These are phyloP conservation scores for Stylosanthes scabra DNA, from an alignment of 331 rosid species.

Conservation along the genomic window DNA sequence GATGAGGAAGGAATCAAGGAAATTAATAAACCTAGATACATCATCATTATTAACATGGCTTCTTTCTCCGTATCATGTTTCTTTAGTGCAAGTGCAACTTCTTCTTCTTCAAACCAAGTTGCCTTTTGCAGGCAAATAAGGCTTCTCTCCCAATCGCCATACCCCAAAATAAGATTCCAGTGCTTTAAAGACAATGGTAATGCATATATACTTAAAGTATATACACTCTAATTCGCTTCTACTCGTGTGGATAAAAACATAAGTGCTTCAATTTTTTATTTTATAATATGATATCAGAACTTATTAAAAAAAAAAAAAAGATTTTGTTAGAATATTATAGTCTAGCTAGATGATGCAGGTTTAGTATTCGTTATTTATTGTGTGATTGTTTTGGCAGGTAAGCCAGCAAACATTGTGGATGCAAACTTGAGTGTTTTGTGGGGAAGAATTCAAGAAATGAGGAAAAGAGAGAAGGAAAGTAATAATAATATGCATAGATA, in stretches of 20 bases:
- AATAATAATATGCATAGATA: too few relatives aligned
- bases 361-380: background rate
- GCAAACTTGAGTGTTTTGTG: constrained; percentile 53
- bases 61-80: constrained; percentile 40
- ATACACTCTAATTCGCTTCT: too few relatives aligned
- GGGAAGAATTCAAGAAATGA: constrained; percentile 36
- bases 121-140: constrained; percentile 25
- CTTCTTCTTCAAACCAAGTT: constrained; percentile 20
- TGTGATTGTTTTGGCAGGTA: constrained; percentile 42
- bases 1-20: background rate
- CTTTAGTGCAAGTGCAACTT: constrained; percentile 17
- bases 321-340: background rate
- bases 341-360: background rate
- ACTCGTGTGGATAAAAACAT: too few relatives aligned
- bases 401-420: constrained; percentile 54
- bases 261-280: too few relatives aligned
- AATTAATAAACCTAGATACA: too few relatives aligned
- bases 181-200: constrained; percentile 49
- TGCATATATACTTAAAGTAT: background rate
- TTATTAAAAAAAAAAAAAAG: too few relatives aligned
- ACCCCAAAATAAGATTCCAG: constrained; percentile 49
- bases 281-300: too few relatives aligned
- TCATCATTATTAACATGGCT: constrained; percentile 38
- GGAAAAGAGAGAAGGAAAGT: too few relatives aligned
- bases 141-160: constrained; percentile 19